Conservation (phyloP, 2,329 filamentous ascomycete species). For the Diaporthe australafricana region DNA sequence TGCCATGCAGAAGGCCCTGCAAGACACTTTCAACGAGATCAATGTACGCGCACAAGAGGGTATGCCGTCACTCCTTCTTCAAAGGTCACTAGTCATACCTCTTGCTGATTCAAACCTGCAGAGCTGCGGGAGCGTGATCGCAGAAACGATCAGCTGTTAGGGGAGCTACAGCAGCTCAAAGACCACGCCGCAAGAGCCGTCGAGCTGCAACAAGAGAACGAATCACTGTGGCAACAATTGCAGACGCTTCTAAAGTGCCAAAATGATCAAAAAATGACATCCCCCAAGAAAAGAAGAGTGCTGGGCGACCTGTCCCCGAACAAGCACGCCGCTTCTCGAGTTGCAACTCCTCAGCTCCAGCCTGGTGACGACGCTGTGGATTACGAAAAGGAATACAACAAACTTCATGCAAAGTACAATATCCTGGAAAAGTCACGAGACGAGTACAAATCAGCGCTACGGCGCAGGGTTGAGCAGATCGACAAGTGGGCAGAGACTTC, state of each 20-base stretch:
- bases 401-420: slow-evolving; percentile 54
- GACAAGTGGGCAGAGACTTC: slow-evolving; percentile 60
- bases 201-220: slow-evolving; percentile 56
- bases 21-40: slow-evolving; percentile 53
- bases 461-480: slow-evolving; percentile 55
- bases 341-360: neutral
- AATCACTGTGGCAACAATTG: slow-evolving; percentile 53
- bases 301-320: slow-evolving; percentile 37
- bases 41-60: slow-evolving; percentile 52
- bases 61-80: slow-evolving; percentile 35
- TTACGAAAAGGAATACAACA: slow-evolving; percentile 40
- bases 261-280: slow-evolving; percentile 26
- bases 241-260: slow-evolving; percentile 42
- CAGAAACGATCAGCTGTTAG: slow-evolving; percentile 42
- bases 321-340: slow-evolving; percentile 1
- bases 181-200: slow-evolving; percentile 47
- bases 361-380: neutral
- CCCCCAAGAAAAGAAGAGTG: slow-evolving; percentile 18
- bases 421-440: slow-evolving; percentile 56
- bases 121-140: slow-evolving; percentile 43
- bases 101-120: slow-evolving; percentile 32
- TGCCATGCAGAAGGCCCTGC: slow-evolving; percentile 54
- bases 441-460: slow-evolving; percentile 51
- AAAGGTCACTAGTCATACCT: too few species aligned
- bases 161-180: slow-evolving; percentile 51